These are phyloP conservation scores for Thelonectria blattea DNA, from an alignment of 2,329 filamentous ascomycete species.

Conservation along the genomic window DNA sequence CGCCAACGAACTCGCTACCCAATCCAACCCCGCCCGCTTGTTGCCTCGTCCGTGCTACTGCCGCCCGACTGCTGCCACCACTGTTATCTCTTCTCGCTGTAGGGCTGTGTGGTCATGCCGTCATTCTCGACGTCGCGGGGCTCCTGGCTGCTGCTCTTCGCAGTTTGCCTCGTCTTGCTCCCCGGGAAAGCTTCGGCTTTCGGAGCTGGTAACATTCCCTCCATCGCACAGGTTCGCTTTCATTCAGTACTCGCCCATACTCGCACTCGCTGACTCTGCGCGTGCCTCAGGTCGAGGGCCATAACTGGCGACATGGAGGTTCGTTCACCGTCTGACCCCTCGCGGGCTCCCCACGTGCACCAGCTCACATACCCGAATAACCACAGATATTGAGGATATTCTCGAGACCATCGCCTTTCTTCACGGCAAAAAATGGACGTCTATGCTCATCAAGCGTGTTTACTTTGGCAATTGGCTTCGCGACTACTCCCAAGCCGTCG, in stretches of 20 bases:
- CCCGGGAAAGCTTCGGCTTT: conserved; percentile 66
- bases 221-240: conserved; percentile 55
- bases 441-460: conserved; percentile 76
- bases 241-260: neutral
- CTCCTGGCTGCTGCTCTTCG: conserved; percentile 58
- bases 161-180: conserved; percentile 58
- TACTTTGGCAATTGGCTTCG: conserved; percentile 90
- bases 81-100: neutral
- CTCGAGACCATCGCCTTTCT: conserved; percentile 79
- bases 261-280: conserved; percentile 20
- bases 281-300: conserved; percentile 64
- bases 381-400: conserved; percentile 77
- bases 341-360: neutral
- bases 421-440: conserved; percentile 84
- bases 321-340: conserved; percentile 26
- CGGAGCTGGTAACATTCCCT: conserved; percentile 75
- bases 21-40: conserved; percentile 24
- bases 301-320: conserved; percentile 75
- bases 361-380: conserved; percentile 19
- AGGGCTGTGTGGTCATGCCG: conserved; percentile 51
- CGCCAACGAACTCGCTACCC: neutral
- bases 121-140: conserved; percentile 54
- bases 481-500: conserved; percentile 84
- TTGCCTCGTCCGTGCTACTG: conserved; percentile 18
- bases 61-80: neutral